Base-by-base conservation (phyloP, 768 basidiomycete species). In the Symmetrospora coprosmae region DNA sequence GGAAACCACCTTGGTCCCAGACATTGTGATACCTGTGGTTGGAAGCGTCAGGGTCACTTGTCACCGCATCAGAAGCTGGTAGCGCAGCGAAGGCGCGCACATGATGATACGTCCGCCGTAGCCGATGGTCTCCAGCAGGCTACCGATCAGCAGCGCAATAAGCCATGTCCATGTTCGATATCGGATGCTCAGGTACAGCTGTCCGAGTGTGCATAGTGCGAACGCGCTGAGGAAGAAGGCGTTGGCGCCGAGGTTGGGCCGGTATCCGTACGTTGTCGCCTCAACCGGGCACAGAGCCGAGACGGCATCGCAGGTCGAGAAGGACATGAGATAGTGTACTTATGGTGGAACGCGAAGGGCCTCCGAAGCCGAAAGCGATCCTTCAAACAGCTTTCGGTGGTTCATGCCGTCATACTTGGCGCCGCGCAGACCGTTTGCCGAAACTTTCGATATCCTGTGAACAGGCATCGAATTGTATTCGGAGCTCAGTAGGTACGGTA, bases 141-240 rank as follows among this genome's bases (percentile, higher is more conserved):
- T 8, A n/a, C 52, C 52, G 23, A 55, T 27, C 11, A 55, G 19
- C 37, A 38, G n/a, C 14, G 52, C 52, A 4, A 13, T 34, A 33
- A 55, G 37, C 52, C 52, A 55, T 4, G 52, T 55, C 52, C 52
- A 55, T 8, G 52, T 55, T 38, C 39, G 34, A 38, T 55, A 55
- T 33, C 39, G 38, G 5, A 55, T 41, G 4, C 52, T 38, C 37
- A 33, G 40, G 34, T 38, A 19, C 5, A 55, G 52, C 38, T 55
- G 52, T 17, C 37, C n/a, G 25, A 55, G 4, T 16, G 39, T 37
- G 38, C 14, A 21, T 17, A 38, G 7, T 13, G 34, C 52, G 31
- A 55, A 55, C 8, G 27, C 7, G 37, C 5, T 38, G 38, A 13
- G 40, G 52, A 55, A 55, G 52, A 55, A 55, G 6, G 39, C 37